Base-by-base conservation (phyloP, 768 basidiomycete genomes). In the Auriscalpium microsporum region DNA sequence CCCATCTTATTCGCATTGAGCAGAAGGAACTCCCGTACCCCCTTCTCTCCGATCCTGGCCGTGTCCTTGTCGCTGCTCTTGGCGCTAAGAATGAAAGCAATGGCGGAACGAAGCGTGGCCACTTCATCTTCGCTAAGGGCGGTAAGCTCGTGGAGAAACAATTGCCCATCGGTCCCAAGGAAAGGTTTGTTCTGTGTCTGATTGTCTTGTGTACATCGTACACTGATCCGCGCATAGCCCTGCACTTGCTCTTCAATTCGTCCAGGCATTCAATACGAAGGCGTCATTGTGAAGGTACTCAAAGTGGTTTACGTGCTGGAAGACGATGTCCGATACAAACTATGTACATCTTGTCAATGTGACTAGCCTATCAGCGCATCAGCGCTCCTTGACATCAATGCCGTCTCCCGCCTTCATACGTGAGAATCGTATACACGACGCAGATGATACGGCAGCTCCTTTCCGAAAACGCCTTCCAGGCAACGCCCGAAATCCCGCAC, bases 101-200 rank as follows among this genome's bases (percentile, higher is more conserved):
- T 9, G 88, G 85, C 37, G 89, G 82, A 73, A 91, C 90, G 52
- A 90, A 90, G 72, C 82, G 94, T 13, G 93, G 90, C 60, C 93
- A 95, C 69, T 96, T 95, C 69, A 81, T 97, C 62, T 95, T 97
- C 62, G 89, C 83, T 62, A 88, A 90, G 68, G 93, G 91, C 7
- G 94, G 94, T 1, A 90, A 90, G 68, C 75, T 98, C 45, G 71
- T 95, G 4, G 86, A 94, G 14, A 90, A 83, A 73, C 84, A 83
- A 65, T 72, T 90, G 14, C 90, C 91, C 1, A 93, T 95, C 49
- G 88, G 92, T 65, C 90, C 94, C 2, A 84, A 67, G 0, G 90
- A 94, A 54, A 95, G 91, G 90, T 87, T 53, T 52, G 74, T 59
- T 9, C 14, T 19, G 14, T 9, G 9, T 51, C 35, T 55, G 36